Conservation (phyloP, 2,329 filamentous ascomycete species). For the Aureobasidium sp. region DNA sequence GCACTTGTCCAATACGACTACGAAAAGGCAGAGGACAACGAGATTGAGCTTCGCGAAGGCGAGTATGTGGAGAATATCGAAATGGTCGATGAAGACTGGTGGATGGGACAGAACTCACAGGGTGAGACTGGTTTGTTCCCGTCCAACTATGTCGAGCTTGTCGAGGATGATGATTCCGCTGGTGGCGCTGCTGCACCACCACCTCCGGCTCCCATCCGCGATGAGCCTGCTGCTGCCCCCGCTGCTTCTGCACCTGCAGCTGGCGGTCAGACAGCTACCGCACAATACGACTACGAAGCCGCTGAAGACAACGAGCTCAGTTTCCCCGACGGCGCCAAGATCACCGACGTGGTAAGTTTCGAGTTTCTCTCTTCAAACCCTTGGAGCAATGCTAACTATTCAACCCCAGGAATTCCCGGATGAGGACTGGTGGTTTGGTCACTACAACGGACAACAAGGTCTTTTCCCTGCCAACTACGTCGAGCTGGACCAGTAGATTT, state of each 20-base stretch:
- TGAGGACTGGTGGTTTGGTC: slow-evolving; percentile 97
- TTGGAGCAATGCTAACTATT: slow-evolving; percentile 23
- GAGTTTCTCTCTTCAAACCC: not conserved
- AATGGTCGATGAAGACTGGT: slow-evolving; percentile 98
- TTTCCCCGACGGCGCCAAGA: slow-evolving; percentile 82
- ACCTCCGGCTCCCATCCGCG: slow-evolving; percentile 27
- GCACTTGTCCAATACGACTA: slow-evolving; percentile 91
- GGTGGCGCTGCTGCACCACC: slow-evolving; percentile 36
- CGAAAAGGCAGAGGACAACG: slow-evolving; percentile 95
- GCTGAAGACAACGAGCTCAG: slow-evolving; percentile 83
- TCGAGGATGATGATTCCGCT: slow-evolving; percentile 51
- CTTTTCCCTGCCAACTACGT: slow-evolving; percentile 62
- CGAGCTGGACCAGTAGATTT: slow-evolving; percentile 38
- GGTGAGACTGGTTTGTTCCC: slow-evolving; percentile 91
- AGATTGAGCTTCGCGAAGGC: slow-evolving; percentile 83
- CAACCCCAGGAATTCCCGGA: slow-evolving; percentile 82
- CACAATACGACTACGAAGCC: slow-evolving; percentile 92
- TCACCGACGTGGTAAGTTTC: slow-evolving; percentile 65
- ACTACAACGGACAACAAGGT: slow-evolving; percentile 70
- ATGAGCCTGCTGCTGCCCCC: slow-evolving; percentile 28
- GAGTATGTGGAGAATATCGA: slow-evolving; percentile 87
- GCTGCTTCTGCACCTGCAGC: slow-evolving; percentile 32
- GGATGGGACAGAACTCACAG: slow-evolving; percentile 82
- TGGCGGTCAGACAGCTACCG: slow-evolving; percentile 58
- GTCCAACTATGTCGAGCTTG: slow-evolving; percentile 89